Evolutionary conservation across 768 basidiomycete genomes (phyloP), one percentile per base, ranked within the genome.

Genomic region (Naganishia antarctica): DNA sequence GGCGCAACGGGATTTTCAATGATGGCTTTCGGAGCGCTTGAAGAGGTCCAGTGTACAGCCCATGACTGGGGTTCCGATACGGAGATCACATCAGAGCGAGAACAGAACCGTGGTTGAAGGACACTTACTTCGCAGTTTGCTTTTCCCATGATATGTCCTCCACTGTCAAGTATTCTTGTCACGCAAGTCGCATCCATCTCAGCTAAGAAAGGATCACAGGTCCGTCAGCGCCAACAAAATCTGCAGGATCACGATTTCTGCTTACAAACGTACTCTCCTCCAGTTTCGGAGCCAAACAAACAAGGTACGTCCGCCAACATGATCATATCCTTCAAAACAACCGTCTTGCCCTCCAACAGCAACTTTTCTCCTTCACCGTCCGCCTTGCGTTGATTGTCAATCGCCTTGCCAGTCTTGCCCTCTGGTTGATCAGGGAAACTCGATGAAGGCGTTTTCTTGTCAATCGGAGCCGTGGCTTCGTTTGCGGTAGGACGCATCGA

Each of bases 321-420:
- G 31, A 81, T 71, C 12, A 76, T 80, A 62, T 81, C 81, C 73
- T 82, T 81, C 29, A 81, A 60, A n/a, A 78, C 74, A n/a, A 81
- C 71, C 34, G 74, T 80, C 63, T 75, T 78, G 11, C 80, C 79
- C 13, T 74, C 72, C 4, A 82, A 67, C 3, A 80, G 64, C 8
- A 63, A 16, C 28, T 50, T 50, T 31, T 63, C 51, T 1, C 49
- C 62, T 25, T 63, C 32, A 2, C 62, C 62, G 9, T 53, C 29
- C 8, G 23, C 61, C 26, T 62, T 49, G 5, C 46, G 49, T 44
- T 63, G 47, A 28, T 28, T 41, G 26, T 41, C 61, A 41, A 49
- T 41, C 16, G 46, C 46, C 34, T 49, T 47, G 18, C 41, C 53
- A 8, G 37, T 34, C 25, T 40, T 37, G 2, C 37, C 53, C 28